These are phyloP conservation scores for Sarocladium brachiariae DNA, from an alignment of 2,329 filamentous ascomycete genomes.

Conservation along the genomic window DNA sequence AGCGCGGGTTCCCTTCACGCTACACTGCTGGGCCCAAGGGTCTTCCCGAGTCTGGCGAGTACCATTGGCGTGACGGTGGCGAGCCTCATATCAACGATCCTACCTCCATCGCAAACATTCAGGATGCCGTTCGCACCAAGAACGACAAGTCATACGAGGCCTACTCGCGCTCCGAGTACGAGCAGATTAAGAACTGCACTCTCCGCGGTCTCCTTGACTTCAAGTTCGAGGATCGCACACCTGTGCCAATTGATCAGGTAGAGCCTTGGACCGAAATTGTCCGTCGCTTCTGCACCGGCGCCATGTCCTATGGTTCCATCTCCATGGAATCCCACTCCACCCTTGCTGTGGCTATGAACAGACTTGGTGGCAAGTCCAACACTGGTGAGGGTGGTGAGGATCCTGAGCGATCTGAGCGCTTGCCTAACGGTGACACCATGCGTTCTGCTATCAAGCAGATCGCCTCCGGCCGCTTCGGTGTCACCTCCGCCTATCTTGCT, in stretches of 20 bases:
- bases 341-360: constrained; percentile 92
- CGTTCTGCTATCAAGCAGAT: constrained; percentile 97
- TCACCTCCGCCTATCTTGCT: constrained; percentile 88
- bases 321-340: constrained; percentile 98
- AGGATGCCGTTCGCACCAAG: constrained; percentile 92
- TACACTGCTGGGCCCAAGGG: constrained; percentile 70
- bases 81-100: constrained; percentile 95
- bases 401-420: constrained; percentile 75
- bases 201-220: constrained; percentile 92
- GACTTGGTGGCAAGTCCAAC: constrained; percentile 93
- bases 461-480: constrained; percentile 90
- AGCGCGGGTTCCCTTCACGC: constrained; percentile 81
- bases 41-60: constrained; percentile 88
- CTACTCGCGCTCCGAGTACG: constrained; percentile 87
- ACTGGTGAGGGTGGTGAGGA: constrained; percentile 97
- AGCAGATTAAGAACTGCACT: constrained; percentile 95
- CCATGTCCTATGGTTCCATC: constrained; percentile 98
- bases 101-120: constrained; percentile 89
- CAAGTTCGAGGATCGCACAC: constrained; percentile 78
- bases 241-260: constrained; percentile 92
- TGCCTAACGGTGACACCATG: constrained; percentile 94
- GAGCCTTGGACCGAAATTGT: constrained; percentile 98
- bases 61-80: constrained; percentile 96
- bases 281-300: constrained; percentile 89
- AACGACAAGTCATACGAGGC: constrained; percentile 98